Evolutionary conservation across 2,329 filamentous ascomycete genomes (phyloP), one percentile per base, ranked within the genome.

Genomic region (Fusarium sp.): DNA sequence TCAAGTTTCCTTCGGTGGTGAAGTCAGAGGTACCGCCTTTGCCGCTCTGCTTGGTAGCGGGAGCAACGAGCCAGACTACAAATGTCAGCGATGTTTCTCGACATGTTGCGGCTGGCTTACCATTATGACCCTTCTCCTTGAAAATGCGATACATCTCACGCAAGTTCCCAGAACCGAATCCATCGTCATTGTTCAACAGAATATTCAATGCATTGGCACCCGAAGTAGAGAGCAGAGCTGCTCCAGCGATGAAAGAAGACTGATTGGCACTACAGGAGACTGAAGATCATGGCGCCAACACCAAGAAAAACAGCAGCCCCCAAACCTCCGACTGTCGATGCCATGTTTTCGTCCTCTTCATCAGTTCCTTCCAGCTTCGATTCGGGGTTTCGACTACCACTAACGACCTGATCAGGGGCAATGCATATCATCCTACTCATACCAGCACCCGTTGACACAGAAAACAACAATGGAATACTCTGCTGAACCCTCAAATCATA

Each of bases 171-270:
- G 78, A 80, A 7, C 74, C 78, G 7, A 80, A 80, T 4, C 78
- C 76, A 50, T 80, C 78, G 11, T 80, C 78, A 38, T 80, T 80
- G 18, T 75, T 79, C 0, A 80, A 45, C 17, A 80, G 57, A 49
- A 80, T 79, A 20, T 80, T 80, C 27, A 80, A 57, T 9, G 72
- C 76, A 7, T 74, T 71, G 0, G 70, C 65, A 3, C 52, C 62
- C 5, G 76, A 71, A 22, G 69, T 70, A 12, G 75, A 53, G 39
- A 56, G 58, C 33, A 79, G 13, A 3, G 65, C 64, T 17, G 60
- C 66, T 33, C 65, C 61, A 10, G 66, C 53, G 8, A 79, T n/a
- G 14, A 75, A 36, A 9, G 60, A 72, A 18, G 69, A 10, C 14
- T 27, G 18, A 2, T 31, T 8, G 15, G 25, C 17, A 0, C 42